These are phyloP conservation scores for Thalassiosira exigua DNA, from an alignment of 352 stramenopile species.

Conservation along the genomic window DNA sequence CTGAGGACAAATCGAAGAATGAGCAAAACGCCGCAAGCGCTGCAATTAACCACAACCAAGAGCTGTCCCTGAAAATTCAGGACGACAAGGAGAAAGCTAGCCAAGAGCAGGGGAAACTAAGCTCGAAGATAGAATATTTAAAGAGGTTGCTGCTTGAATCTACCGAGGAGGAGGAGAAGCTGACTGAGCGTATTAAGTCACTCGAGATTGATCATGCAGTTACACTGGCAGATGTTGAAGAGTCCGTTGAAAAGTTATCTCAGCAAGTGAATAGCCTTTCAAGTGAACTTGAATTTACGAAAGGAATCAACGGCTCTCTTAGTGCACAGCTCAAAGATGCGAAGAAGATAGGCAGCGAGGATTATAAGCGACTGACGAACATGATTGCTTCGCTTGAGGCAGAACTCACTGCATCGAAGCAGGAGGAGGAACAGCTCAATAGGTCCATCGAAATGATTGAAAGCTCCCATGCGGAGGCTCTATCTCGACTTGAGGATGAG, in stretches of 20 bases:
- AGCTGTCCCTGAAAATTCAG: neutral
- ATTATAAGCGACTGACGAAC: constrained; percentile 1
- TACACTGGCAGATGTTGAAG: neutral
- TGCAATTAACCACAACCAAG: too few species aligned
- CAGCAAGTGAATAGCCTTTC: neutral
- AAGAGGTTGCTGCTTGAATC: neutral
- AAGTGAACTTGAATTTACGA: constrained; percentile 2
- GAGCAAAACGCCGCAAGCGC: too few species aligned
- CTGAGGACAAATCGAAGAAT: too few species aligned
- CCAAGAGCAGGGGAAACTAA: neutral
- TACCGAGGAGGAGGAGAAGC: neutral
- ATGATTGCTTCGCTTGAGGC: constrained; percentile 9
- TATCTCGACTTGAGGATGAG: neutral
- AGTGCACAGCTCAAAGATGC: constrained; percentile 1
- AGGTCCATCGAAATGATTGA: constrained; percentile 1
- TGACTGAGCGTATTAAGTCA: too few species aligned
- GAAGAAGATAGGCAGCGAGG: neutral
- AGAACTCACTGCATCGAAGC: constrained; percentile 7
- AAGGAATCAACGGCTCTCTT: neutral
- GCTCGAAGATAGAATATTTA: neutral
- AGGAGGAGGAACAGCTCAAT: constrained; percentile 6
- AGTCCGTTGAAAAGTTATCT: neutral
- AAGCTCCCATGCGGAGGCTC: neutral
- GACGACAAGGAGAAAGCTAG: neutral
- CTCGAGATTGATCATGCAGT: neutral